Evolutionary conservation across 495 filamentous ascomycete genomes (phyloP), one percentile per base, ranked within the genome.

Genomic region (Penicillium argentinense): DNA sequence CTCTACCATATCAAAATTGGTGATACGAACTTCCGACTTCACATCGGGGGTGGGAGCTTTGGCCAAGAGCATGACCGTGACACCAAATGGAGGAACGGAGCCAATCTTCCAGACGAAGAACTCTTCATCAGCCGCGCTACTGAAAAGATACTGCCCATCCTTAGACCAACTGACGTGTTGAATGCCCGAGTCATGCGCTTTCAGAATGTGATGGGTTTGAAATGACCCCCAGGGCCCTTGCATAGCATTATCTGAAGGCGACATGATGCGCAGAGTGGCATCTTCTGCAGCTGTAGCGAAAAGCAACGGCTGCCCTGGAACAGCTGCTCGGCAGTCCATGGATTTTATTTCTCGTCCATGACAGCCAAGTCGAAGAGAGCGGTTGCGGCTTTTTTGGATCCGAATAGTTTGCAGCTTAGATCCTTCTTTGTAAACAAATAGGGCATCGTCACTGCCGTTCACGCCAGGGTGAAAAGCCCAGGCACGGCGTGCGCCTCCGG

Each of bases 271-370:
- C 47, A 97, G 85, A 1, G 79, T 71, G 0, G 95, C 97, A 54
- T 97, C 93, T 66, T 97, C 93, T 0, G 89, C 86, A 0, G 87
- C 93, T 0, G 92, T 97, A 1, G 88, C 91, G 28, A 96, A 64
- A 37, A 51, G 55, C 21, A 59, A 64, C 5, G 39, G 46, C 21
- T 13, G 24, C 5, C 49, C 57, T 14, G 47, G 29, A 4, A 42
- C 21, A 1, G 32, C 6, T 1, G 59, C 53, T 4, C 67, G 76
- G 5, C 83, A 59, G n/a, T 87, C 82, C 49, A 84, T 69, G 1
- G 85, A 74, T 64, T 92, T 92, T 51, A 97, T 87, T 70, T 99
- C 93, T 25, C 93, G 68, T 0, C 93, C 93, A 64, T 99, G 93
- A 1, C 80, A 79, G 0, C 93, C 93, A 0, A 58, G 42, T 21